Percentiles rank a stretch among this genome's conserved stretches.
Evolutionary conservation across 306 rosid genomes (phyloP).

Genomic region (Datisca glomerata): DNA sequence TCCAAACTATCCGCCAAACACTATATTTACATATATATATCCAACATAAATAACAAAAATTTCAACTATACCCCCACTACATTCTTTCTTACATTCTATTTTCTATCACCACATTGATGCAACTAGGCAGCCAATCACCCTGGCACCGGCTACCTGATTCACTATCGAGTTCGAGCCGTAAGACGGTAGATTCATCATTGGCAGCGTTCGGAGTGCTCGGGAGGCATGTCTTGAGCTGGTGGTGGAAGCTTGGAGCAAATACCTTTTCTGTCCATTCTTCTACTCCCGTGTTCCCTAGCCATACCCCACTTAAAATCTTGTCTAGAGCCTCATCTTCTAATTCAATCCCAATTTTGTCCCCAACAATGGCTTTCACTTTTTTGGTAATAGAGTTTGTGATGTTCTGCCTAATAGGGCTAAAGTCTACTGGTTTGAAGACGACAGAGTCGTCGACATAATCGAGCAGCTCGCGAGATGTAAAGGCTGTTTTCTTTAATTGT

Average conservation of each 20-base stretch:
- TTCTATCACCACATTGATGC: constrained; percentile 39
- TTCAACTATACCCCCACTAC: not conserved
- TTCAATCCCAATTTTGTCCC: constrained; percentile 49
- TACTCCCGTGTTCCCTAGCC: constrained; percentile 57
- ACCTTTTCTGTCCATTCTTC: constrained; percentile 76
- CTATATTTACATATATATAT: not conserved
- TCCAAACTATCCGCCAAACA: too few relatives aligned
- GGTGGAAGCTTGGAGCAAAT: constrained; percentile 59
- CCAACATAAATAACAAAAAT: not conserved
- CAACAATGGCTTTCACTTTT: constrained; percentile 41
- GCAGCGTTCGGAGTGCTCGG: constrained; percentile 5
- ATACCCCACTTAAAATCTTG: constrained; percentile 65
- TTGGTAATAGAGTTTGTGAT: constrained; percentile 33
- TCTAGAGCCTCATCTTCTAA: constrained; percentile 63
- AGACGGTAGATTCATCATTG: constrained; percentile 29
- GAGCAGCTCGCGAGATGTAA: constrained; percentile 36
- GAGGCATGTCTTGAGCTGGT: constrained; percentile 40
- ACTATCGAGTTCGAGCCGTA: constrained; percentile 57
- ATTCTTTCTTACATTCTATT: constrained; percentile 8
- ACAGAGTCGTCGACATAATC: constrained; percentile 61
- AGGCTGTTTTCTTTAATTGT: constrained; percentile 14
- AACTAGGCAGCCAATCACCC: constrained; percentile 46
- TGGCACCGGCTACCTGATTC: constrained; percentile 27
- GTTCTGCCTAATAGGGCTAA: constrained; percentile 26
- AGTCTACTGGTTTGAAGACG: constrained; percentile 69